These are phyloP conservation scores for Scheffersomyces titani DNA, from an alignment of 1,139 yeast genomes.

Conservation along the genomic window DNA sequence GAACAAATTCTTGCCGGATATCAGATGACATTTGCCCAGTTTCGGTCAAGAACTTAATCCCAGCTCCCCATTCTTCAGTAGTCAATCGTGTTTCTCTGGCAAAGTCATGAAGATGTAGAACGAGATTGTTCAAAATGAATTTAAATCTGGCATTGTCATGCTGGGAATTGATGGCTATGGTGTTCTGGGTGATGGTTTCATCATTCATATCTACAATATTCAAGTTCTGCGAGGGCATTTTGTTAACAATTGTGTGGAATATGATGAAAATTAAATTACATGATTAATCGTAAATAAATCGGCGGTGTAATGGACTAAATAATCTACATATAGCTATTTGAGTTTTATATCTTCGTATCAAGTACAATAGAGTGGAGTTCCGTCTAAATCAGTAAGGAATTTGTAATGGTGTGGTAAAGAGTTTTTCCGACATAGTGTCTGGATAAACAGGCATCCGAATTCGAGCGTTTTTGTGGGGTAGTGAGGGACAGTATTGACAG, in stretches of 20 bases:
- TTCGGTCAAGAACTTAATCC: conserved; percentile 26
- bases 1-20: conserved; percentile 31
- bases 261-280: no score
- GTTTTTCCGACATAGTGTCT: neutral
- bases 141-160: conserved; percentile 22
- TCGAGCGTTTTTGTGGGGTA: neutral
- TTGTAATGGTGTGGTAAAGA: neutral
- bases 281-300: no score
- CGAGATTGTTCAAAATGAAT: conserved; percentile 25
- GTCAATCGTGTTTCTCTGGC: conserved; percentile 33
- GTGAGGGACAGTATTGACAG: neutral
- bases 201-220: conserved; percentile 23
- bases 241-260: neutral
- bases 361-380: neutral
- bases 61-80: conserved; percentile 32
- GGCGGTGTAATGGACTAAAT: neutral
- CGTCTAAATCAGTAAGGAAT: neutral
- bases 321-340: neutral
- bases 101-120: conserved; percentile 32
- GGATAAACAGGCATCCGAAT: neutral
- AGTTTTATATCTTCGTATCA: neutral
- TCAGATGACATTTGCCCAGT: conserved; percentile 31
- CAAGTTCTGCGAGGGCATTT: conserved; percentile 1
- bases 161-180: conserved; percentile 26
- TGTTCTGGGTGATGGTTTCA: conserved; percentile 29